Conservation (phyloP, 495 filamentous ascomycete genomes). For the Talaromyces ruber region DNA sequence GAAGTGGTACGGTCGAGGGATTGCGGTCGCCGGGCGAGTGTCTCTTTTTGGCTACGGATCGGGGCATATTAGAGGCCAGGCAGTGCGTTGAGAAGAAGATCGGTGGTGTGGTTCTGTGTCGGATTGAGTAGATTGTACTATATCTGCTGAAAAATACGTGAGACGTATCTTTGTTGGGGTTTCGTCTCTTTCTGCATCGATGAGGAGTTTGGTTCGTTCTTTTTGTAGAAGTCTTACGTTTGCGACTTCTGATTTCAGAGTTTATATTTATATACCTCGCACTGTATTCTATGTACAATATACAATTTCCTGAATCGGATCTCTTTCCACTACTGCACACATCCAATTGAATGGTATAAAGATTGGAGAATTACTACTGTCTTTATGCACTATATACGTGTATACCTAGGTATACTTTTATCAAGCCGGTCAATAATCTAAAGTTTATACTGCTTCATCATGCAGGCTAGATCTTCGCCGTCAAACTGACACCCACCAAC, state of each 20-base stretch:
- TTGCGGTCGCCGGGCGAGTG: slow-evolving; percentile 74
- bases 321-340: neutral
- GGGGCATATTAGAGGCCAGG: slow-evolving; percentile 74
- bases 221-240: slow-evolving; percentile 2
- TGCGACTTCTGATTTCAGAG: neutral
- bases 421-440: neutral
- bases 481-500: neutral
- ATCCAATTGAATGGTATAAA: neutral
- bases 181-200: slow-evolving; percentile 9
- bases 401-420: neutral
- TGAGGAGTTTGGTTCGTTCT: slow-evolving; percentile 5
- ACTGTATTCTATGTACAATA: slow-evolving; percentile 6
- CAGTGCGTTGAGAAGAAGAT: slow-evolving; percentile 80
- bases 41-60: slow-evolving; percentile 70
- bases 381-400: neutral
- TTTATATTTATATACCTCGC: neutral
- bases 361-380: neutral
- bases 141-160: neutral
- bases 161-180: neutral
- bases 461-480: neutral
- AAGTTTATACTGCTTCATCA: neutral
- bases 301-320: neutral
- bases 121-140: slow-evolving; percentile 37
- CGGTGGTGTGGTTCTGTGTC: slow-evolving; percentile 76
- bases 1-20: slow-evolving; percentile 56